These are phyloP conservation scores for Picochlorum sp. DNA, from an alignment of 139 green algal genomes.

Conservation along the genomic window DNA sequence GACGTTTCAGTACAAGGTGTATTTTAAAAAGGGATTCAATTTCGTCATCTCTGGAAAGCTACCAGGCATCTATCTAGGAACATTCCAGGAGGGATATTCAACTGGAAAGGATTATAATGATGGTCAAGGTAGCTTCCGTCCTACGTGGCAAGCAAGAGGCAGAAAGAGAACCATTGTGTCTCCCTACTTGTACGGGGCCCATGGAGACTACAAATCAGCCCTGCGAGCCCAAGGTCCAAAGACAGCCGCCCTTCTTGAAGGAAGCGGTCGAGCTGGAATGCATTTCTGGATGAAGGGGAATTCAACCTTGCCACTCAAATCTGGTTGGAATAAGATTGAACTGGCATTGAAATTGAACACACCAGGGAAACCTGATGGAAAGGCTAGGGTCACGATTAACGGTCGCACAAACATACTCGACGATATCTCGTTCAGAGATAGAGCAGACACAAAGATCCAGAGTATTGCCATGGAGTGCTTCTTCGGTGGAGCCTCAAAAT, in stretches of 20 bases:
- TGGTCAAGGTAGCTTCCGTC: slow-evolving; percentile 4
- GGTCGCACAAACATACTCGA: slow-evolving; percentile 7
- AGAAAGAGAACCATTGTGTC: not conserved
- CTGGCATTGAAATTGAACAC: slow-evolving; percentile 10
- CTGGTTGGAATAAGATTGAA: slow-evolving; percentile 11
- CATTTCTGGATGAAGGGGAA: slow-evolving; percentile 4
- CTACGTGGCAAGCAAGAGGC: not conserved
- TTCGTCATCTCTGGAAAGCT: slow-evolving; percentile 2
- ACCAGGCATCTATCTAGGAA: slow-evolving; percentile 1
- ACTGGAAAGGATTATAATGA: slow-evolving; percentile 6
- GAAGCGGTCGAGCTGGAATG: not conserved
- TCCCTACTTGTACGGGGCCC: not conserved
- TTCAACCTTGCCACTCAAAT: slow-evolving; percentile 4
- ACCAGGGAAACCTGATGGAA: slow-evolving; percentile 1
- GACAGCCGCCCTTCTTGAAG: not conserved
- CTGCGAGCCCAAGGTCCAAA: not conserved
- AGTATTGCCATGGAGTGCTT: slow-evolving; percentile 1
- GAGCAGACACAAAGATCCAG: slow-evolving; percentile 1
- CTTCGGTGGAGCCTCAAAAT: slow-evolving; percentile 3
- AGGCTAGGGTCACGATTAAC: slow-evolving; percentile 10
- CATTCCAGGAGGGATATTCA: not conserved
- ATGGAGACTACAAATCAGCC: not conserved
- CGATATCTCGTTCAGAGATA: slow-evolving; percentile 7
- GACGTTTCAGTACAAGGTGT: slow-evolving; percentile 3
- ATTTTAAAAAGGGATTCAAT: slow-evolving; percentile 3